These are phyloP conservation scores for Arbutus unedo DNA, from an alignment of 148 eudicot species.

Conservation along the genomic window DNA sequence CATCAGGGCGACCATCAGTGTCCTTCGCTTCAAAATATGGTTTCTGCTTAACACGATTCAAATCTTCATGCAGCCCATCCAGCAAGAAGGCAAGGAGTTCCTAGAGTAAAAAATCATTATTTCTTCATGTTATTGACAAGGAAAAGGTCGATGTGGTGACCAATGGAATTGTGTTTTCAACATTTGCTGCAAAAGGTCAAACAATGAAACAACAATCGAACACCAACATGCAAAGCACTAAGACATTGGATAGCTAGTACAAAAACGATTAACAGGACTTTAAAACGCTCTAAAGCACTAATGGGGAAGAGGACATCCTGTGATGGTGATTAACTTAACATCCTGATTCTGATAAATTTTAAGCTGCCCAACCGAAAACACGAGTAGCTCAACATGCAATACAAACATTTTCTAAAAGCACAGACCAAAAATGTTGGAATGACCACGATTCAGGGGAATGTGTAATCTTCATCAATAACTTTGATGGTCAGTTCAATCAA, in stretches of 20 bases:
- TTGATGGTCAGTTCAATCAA: background rate
- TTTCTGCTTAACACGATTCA: constrained; percentile 89
- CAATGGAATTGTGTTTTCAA: background rate
- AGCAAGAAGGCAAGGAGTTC: constrained; percentile 93
- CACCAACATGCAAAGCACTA: background rate
- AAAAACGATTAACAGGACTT: background rate
- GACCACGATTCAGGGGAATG: background rate
- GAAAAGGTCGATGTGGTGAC: background rate
- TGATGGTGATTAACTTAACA: background rate
- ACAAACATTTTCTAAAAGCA: background rate
- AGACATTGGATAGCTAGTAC: background rate
- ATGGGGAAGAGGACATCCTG: background rate
- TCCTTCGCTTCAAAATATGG: constrained; percentile 84
- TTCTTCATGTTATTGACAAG: constrained; percentile 5
- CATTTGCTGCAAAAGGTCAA: background rate
- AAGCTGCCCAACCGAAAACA: background rate
- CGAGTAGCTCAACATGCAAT: background rate
- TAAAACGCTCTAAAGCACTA: background rate
- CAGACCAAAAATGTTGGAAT: background rate
- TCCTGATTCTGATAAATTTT: background rate
- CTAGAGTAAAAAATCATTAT: constrained; percentile 28
- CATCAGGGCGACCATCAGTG: constrained; percentile 78
- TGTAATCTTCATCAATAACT: background rate
- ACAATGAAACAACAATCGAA: background rate
- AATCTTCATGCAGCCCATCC: constrained; percentile 95